Base-by-base conservation (phyloP, 1,284 basidiomycete genomes). In the Tylopilus orsonianus region DNA sequence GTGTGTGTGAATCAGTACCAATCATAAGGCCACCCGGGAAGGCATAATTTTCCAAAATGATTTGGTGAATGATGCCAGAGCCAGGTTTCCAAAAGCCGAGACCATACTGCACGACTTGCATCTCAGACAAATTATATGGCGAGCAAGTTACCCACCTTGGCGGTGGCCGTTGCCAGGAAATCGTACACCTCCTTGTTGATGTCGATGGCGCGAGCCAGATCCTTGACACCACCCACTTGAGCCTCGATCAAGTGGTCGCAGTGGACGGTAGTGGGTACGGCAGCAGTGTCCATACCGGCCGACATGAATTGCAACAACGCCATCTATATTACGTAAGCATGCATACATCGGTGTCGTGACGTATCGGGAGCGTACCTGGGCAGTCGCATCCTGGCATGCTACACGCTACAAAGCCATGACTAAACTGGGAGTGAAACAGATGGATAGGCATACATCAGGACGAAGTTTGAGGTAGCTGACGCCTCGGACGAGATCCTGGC, bases 221-320 rank as follows among this genome's bases (percentile, higher is more conserved):
- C 97, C 77, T 92, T 89, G 39, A 79, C 84, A 69, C 95, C 95
- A 53, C 95, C 95, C 53, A 93, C 71, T 71, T 97, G 94, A 40
- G 97, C 96, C 77, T 98, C 93, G 68, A 99, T 98, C 70, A 99
- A 82, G 77, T 99, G 96, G 77, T 99, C 96, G 71, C 97, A 99
- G 80, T 97, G 93, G 48, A 97, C 93, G 54, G 96, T 97, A 57
- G 96, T 95, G 40, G 97, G 96, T 58, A 98, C 95, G 49, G 96
- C 94, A 41, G 92, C 93, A 46, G 93, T 95, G 70, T 94, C 93
- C 79, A 99, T 94, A 61, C 96, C 96, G 22, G 97, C 95, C 42
- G 96, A 97, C 97, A 99, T 99, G 84, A 99, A 99, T 79, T 99
- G 96, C 60, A 99, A 83, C 54, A 99, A 83, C 33, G 97, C 97